Evolutionary conservation across 2,329 filamentous ascomycete species (phyloP).

Genomic region (Colletotrichum musicola): DNA sequence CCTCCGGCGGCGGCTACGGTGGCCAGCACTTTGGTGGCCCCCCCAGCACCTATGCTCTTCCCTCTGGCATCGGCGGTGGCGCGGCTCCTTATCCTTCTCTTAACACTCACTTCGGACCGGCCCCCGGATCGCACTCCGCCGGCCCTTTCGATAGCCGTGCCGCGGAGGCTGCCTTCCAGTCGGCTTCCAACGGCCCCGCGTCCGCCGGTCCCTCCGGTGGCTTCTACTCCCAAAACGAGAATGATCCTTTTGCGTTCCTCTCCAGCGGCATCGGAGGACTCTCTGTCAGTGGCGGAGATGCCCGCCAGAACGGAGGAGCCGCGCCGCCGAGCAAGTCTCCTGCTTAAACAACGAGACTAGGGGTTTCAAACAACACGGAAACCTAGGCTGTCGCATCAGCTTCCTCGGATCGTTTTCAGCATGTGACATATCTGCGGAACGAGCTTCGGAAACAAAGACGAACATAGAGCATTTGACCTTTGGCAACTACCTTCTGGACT

Average conservation of each 20-base stretch:
- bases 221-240: conserved; percentile 75
- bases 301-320: conserved; percentile 71
- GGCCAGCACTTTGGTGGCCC: conserved; percentile 87
- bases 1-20: conserved; percentile 67
- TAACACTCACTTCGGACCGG: conserved; percentile 83
- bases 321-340: conserved; percentile 71
- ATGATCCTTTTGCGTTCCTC: conserved; percentile 85
- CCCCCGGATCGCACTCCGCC: conserved; percentile 82
- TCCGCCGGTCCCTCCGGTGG: conserved; percentile 81
- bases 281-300: conserved; percentile 75
- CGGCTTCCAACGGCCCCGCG: conserved; percentile 83
- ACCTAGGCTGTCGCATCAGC: conserved; percentile 44
- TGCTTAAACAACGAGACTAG: conserved; percentile 55
- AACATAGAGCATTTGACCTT: conserved; percentile 60
- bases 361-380: conserved; percentile 23
- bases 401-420: conserved; percentile 44
- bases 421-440: conserved; percentile 45
- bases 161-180: conserved; percentile 94
- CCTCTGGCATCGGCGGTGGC: conserved; percentile 84
- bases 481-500: conserved; percentile 59
- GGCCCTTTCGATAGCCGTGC: conserved; percentile 93
- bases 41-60: conserved; percentile 89
- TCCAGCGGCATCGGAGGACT: conserved; percentile 79
- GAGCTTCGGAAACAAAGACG: conserved; percentile 55
- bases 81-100: conserved; percentile 85